phyloP scores from a whole-genome alignment of 148 eudicot species.

The Persicaria maculosa region DNA sequence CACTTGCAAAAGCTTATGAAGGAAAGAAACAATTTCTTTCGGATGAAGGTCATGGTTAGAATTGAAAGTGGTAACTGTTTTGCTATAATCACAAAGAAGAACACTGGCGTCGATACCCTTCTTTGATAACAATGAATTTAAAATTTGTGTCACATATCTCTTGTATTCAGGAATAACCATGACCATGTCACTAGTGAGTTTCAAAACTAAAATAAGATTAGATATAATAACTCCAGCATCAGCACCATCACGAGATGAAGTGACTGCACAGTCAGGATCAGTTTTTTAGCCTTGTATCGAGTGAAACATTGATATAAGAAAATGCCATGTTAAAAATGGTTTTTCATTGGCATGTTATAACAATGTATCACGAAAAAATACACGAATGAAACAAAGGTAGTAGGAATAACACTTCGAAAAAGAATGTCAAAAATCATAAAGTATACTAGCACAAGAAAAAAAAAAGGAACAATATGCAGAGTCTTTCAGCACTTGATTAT shows the following conservation, averaged over 20 bases:
- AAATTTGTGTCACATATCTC: slow-evolving; percentile 68
- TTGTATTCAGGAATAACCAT: slow-evolving; percentile 81
- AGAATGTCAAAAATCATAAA: background rate
- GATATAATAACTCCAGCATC: slow-evolving; percentile 70
- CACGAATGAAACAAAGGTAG: background rate
- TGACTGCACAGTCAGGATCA: slow-evolving; percentile 78
- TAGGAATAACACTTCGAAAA: background rate
- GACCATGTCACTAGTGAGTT: slow-evolving; percentile 78
- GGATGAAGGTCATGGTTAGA: slow-evolving; percentile 55
- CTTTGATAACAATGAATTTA: slow-evolving; percentile 72
- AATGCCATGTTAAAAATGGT: background rate
- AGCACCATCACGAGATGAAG: slow-evolving; percentile 87
- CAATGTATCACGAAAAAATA: background rate
- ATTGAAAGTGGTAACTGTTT: slow-evolving; percentile 46
- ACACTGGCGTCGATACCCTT: slow-evolving; percentile 85
- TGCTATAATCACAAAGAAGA: slow-evolving; percentile 75
- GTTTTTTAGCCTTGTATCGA: slow-evolving; percentile 65
- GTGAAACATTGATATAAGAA: slow-evolving; percentile 7
- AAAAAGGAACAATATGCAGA: background rate
- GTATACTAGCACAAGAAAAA: background rate
- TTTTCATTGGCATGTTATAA: background rate
- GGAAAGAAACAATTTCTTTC: slow-evolving; percentile 86
- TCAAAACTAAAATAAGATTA: slow-evolving; percentile 73
- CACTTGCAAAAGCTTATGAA: slow-evolving; percentile 93
- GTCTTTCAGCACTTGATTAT: background rate